A percentile compares a stretch with the other conserved stretches of the same genome.
Evolutionary conservation across 2,329 filamentous ascomycete genomes (phyloP).

Genomic region (Fusarium nygamai): DNA sequence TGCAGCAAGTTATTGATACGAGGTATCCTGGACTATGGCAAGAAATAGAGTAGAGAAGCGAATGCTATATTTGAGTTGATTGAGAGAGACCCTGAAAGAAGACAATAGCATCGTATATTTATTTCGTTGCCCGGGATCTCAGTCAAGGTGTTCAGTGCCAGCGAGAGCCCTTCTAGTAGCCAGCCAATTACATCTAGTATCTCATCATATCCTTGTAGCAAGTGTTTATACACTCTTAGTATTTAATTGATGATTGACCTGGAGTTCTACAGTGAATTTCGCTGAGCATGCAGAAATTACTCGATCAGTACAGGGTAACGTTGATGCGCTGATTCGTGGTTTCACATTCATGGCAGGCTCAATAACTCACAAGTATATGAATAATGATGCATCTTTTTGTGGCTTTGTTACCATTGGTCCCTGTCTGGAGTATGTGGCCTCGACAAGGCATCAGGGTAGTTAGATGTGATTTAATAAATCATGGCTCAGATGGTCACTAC

Average conservation of each 20-base stretch:
- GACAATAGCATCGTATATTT: rapidly evolving
- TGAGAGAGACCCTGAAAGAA: background rate
- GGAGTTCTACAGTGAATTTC: background rate
- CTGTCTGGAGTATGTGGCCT: background rate
- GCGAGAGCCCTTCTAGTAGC: background rate
- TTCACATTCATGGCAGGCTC: background rate
- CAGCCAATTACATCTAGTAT: background rate
- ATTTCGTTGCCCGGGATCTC: background rate
- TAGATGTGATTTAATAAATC: background rate
- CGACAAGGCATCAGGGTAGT: background rate
- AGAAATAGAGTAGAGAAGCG: background rate
- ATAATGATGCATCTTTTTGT: background rate
- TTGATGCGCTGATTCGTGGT: background rate
- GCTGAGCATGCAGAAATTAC: too few relatives aligned
- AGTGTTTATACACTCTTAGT: background rate
- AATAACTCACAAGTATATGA: background rate
- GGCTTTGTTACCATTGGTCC: background rate
- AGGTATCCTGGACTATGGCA: background rate
- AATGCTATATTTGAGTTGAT: background rate
- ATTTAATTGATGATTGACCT: background rate
- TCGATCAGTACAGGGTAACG: background rate
- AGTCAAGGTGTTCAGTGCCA: background rate
- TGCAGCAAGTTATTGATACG: background rate
- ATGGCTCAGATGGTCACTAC: too few relatives aligned
- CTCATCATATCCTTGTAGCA: too few relatives aligned